A percentile compares a stretch with the other conserved stretches of the same genome.
These are phyloP conservation scores for Cynara cardunculus DNA, from an alignment of 129 eudicot species.

Conservation along the genomic window DNA sequence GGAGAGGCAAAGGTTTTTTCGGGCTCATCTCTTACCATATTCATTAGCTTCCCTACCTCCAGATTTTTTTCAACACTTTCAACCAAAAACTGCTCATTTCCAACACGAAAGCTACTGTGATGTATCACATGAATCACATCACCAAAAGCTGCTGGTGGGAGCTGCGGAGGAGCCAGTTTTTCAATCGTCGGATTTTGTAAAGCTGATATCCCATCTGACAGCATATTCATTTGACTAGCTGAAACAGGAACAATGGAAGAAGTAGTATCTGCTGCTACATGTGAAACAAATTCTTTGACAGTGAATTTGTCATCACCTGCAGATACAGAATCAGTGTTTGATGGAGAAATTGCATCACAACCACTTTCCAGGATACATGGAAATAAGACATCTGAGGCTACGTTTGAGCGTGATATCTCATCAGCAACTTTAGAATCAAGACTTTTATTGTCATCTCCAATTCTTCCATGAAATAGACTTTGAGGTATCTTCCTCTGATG, in stretches of 20 bases:
- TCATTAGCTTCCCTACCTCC: constrained; percentile 40
- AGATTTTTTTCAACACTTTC: constrained; percentile 44
- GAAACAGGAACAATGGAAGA: constrained; percentile 29
- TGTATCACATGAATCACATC: constrained; percentile 66
- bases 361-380: constrained; percentile 14
- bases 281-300: constrained; percentile 45
- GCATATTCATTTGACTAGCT: constrained; percentile 35
- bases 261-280: constrained; percentile 32
- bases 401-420: constrained; percentile 28
- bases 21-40: constrained; percentile 44
- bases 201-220: constrained; percentile 28
- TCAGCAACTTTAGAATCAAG: constrained; percentile 19
- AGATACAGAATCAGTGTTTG: constrained; percentile 29
- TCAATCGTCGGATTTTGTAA: constrained; percentile 48
- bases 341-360: constrained; percentile 24
- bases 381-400: constrained; percentile 12
- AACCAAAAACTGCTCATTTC: constrained; percentile 46
- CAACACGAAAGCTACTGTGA: constrained; percentile 61
- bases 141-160: constrained; percentile 49
- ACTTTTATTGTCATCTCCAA: constrained; percentile 24
- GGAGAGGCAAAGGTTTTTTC: constrained; percentile 47
- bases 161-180: constrained; percentile 38
- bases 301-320: constrained; percentile 62
- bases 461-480: constrained; percentile 17
- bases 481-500: constrained; percentile 38